phyloP scores from a whole-genome alignment of 2,329 filamentous ascomycete species.

The Geosmithia morbida region DNA sequence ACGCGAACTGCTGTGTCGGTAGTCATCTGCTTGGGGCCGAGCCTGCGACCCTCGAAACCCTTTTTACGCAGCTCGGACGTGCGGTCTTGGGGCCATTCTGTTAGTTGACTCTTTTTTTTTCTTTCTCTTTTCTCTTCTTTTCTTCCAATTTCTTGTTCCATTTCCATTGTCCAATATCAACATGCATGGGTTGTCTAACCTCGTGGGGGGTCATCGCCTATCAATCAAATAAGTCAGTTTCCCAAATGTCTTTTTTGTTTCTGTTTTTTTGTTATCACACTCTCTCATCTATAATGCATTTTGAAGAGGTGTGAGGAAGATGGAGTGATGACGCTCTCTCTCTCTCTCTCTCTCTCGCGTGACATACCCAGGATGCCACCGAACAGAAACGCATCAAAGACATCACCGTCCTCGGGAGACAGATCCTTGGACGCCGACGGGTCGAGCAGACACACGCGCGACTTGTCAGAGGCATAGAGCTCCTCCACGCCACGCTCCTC shows the following conservation, averaged over 20 bases:
- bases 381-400: conserved; percentile 86
- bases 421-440: conserved; percentile 72
- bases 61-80: conserved; percentile 93
- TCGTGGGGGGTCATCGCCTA: conserved; percentile 86
- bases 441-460: conserved; percentile 76
- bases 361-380: conserved; percentile 79
- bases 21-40: conserved; percentile 94
- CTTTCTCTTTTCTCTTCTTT: neutral
- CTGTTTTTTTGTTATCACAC: too few relatives aligned
- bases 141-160: too few relatives aligned
- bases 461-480: conserved; percentile 59
- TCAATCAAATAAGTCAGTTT: neutral
- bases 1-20: conserved; percentile 94
- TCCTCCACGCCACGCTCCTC: conserved; percentile 71
- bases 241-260: too few relatives aligned
- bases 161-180: neutral
- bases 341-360: too few relatives aligned
- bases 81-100: conserved; percentile 52
- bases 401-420: conserved; percentile 64
- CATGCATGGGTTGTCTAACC: conserved; percentile 36
- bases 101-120: neutral
- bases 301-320: neutral
- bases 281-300: too few relatives aligned
- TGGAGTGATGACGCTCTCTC: neutral
- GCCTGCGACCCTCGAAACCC: conserved; percentile 72